Base-by-base conservation (phyloP, 2,329 filamentous ascomycete species). In the Xenoacremonium recifei region DNA sequence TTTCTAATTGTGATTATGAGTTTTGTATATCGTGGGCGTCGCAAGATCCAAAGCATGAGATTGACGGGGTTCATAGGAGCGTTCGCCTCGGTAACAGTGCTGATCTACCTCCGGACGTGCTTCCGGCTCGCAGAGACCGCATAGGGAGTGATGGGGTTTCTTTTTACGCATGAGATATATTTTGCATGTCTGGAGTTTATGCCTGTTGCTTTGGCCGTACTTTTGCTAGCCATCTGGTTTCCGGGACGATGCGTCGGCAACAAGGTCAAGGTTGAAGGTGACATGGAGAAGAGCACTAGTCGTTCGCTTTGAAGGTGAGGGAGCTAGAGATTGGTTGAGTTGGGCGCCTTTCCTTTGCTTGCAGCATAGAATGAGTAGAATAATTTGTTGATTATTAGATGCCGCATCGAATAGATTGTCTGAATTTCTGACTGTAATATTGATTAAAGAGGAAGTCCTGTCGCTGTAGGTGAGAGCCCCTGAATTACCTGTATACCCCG, bases 41-140 rank as follows among this genome's bases (percentile, higher is more conserved):
- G 44, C 3, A 60, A 55, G 15, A 48, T 68, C 21, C 50, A 37
- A 5, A 54, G 50, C 3, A 51, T 45, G 4, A 58, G 63, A 10
- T 56, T 69, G 32, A 61, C 53, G 12, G 40, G 53, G 1, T 80
- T 80, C 44, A 60, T 67, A 4, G 48, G 54, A 2, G 67, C 67
- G 0, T 69, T 79, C 39, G 51, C 64, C 2, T 49, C 64, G 1
- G 72, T 73, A 1, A 74, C 73, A 1, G 35, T 77, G 9, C 59
- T 76, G 16, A 63, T 80, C 2, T 77, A 75, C 47, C 48, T 80
- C n/a, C 61, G 76, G 37, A 79, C 75, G 1, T 69, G 66, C 37
- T 79, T 79, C 45, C 59, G 77, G 32, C 58, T 80, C n/a, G 72
- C 73, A 2, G 76, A 80, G 59, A 79, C 75, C 1, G 68, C 71